Percentiles rank a stretch among this genome's conserved stretches.
These are phyloP conservation scores for Suillus placidus DNA, from an alignment of 768 basidiomycete genomes.

Conservation along the genomic window DNA sequence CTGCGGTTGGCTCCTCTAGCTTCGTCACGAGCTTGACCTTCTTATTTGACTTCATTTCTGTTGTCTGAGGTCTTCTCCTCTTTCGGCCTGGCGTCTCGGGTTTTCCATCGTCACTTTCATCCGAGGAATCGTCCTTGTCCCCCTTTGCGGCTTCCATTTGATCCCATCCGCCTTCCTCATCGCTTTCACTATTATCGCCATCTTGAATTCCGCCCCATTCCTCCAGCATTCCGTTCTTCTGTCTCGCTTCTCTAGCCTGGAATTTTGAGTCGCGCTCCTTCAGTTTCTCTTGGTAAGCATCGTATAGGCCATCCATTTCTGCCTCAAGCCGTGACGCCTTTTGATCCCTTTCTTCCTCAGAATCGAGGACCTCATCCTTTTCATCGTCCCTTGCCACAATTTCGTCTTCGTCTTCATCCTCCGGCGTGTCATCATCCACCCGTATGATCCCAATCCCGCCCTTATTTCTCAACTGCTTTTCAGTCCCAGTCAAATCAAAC, in stretches of 20 bases:
- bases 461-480: slow-evolving; percentile 46
- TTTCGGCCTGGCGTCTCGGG: slow-evolving; percentile 38
- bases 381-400: slow-evolving; percentile 31
- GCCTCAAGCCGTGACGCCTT: slow-evolving; percentile 69
- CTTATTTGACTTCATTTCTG: slow-evolving; percentile 40
- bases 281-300: slow-evolving; percentile 79
- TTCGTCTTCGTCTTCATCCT: slow-evolving; percentile 45
- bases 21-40: slow-evolving; percentile 55
- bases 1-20: slow-evolving; percentile 39
- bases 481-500: slow-evolving; percentile 78
- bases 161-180: slow-evolving; percentile 71
- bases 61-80: slow-evolving; percentile 39
- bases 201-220: slow-evolving; percentile 79
- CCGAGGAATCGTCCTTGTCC: slow-evolving; percentile 50
- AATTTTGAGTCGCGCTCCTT: slow-evolving; percentile 86
- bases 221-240: slow-evolving; percentile 72
- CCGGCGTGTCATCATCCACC: slow-evolving; percentile 45
- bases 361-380: slow-evolving; percentile 52
- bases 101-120: slow-evolving; percentile 49
- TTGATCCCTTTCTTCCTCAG: slow-evolving; percentile 70
- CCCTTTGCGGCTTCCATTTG: slow-evolving; percentile 59
- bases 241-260: slow-evolving; percentile 77
- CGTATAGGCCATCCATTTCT: slow-evolving; percentile 89
- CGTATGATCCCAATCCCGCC: slow-evolving; percentile 41
- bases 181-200: slow-evolving; percentile 42